A percentile compares a stretch with the other conserved stretches of the same genome.
phyloP scores from a whole-genome alignment of 306 rosid genomes.

The Glycine tomentella region DNA sequence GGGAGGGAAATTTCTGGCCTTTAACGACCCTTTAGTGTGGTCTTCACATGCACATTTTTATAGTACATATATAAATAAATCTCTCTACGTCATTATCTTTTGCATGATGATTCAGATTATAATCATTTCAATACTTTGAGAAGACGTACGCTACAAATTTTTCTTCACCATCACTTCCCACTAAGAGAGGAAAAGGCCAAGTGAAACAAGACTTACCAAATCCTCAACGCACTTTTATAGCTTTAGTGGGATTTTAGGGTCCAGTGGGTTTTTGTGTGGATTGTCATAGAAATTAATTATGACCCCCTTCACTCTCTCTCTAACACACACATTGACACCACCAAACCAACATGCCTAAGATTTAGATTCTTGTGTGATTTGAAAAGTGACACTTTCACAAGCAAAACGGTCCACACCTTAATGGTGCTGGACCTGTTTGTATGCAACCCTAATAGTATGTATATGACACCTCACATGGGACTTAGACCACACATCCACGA shows the following conservation, averaged over 20 bases:
- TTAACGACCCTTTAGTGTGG: not conserved
- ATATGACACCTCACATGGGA: conserved; percentile 60
- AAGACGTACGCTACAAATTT: conserved; percentile 14
- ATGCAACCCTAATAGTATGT: conserved; percentile 31
- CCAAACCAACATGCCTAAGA: conserved; percentile 46
- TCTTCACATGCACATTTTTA: conserved; percentile 44
- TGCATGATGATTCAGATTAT: conserved; percentile 39
- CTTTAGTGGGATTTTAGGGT: conserved; percentile 60
- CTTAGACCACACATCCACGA: conserved; percentile 37
- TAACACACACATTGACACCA: conserved; percentile 19
- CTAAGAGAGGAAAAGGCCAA: conserved; percentile 41
- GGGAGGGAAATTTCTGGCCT: not conserved
- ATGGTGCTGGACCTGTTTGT: conserved; percentile 50
- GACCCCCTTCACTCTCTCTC: conserved; percentile 46
- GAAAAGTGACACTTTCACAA: conserved; percentile 55
- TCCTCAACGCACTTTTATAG: conserved; percentile 40
- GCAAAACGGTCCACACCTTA: conserved; percentile 54
- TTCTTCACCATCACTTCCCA: conserved; percentile 51
- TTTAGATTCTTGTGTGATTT: conserved; percentile 60
- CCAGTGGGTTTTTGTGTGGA: conserved; percentile 51
- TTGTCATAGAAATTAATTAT: conserved; percentile 54
- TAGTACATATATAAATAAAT: conserved; percentile 9
- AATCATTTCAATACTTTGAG: conserved; percentile 46
- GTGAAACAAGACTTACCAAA: conserved; percentile 47
- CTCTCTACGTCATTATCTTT: conserved; percentile 45